These are phyloP conservation scores for Raphanus sativus DNA, from an alignment of 345 rosid species.

Conservation along the genomic window DNA sequence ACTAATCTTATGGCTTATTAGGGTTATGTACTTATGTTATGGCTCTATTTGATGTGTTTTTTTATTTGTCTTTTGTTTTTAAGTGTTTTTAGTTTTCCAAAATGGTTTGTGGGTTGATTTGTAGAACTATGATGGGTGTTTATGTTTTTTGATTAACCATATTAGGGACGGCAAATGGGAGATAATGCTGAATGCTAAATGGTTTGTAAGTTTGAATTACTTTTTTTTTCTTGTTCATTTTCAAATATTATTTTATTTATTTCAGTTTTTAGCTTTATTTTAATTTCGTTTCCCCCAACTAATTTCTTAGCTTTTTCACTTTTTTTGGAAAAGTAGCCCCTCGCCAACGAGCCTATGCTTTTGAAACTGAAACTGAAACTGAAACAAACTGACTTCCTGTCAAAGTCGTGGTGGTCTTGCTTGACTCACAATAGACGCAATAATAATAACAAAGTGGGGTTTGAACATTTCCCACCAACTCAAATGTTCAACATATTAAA, in stretches of 20 bases:
- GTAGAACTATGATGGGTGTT: constrained; percentile 29
- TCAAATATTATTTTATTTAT: constrained; percentile 14
- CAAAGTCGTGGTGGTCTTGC: constrained; percentile 2
- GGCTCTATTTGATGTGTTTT: constrained; percentile 17
- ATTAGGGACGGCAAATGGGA: constrained; percentile 16
- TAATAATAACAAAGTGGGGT: background rate
- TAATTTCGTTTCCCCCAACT: background rate
- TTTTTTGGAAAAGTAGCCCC: constrained; percentile 17
- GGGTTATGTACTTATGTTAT: background rate
- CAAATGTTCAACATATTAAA: background rate
- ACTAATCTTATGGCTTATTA: constrained; percentile 34
- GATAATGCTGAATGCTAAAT: constrained; percentile 15
- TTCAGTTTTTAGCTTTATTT: constrained; percentile 7
- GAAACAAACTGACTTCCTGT: constrained; percentile 3
- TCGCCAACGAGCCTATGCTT: constrained; percentile 15
- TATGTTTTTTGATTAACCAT: constrained; percentile 27
- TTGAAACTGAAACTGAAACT: constrained; percentile 20
- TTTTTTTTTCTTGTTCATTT: background rate
- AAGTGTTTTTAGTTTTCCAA: constrained; percentile 15
- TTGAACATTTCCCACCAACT: background rate
- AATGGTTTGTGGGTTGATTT: constrained; percentile 11
- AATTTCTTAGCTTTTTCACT: background rate
- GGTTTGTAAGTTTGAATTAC: constrained; percentile 30
- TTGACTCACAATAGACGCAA: constrained; percentile 26
- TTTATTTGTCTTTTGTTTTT: background rate